phyloP scores from a whole-genome alignment of 345 rosid genomes.

The Eutrema japonicum region DNA sequence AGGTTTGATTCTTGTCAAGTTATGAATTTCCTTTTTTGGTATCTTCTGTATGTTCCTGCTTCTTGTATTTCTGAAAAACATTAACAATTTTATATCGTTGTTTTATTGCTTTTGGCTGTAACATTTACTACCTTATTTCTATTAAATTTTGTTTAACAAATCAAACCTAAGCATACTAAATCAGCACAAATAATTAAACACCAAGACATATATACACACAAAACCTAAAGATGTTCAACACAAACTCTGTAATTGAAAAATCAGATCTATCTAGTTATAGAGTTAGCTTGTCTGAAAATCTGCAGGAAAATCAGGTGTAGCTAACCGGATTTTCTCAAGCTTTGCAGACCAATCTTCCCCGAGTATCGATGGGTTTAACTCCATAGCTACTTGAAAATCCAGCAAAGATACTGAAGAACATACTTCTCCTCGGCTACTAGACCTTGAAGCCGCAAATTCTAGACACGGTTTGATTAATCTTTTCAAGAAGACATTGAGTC shows the following conservation, averaged over 20 bases:
- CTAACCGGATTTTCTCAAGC: slow-evolving; percentile 56
- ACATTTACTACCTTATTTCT: slow-evolving; percentile 5
- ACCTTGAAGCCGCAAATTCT: slow-evolving; percentile 56
- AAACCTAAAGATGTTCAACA: slow-evolving; percentile 29
- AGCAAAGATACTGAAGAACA: slow-evolving; percentile 43
- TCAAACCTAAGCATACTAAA: slow-evolving; percentile 12
- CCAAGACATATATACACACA: slow-evolving; percentile 24
- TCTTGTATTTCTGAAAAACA: slow-evolving; percentile 21
- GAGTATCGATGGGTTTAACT: slow-evolving; percentile 57
- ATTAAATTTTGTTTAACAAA: neutral
- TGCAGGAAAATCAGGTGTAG: slow-evolving; percentile 40
- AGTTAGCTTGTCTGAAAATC: slow-evolving; percentile 34
- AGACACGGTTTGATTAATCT: slow-evolving; percentile 71
- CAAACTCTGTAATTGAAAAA: slow-evolving; percentile 32
- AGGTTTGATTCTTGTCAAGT: slow-evolving; percentile 25
- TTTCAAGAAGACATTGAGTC: slow-evolving; percentile 62
- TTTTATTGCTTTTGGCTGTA: neutral
- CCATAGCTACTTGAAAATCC: slow-evolving; percentile 69
- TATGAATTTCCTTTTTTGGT: slow-evolving; percentile 3
- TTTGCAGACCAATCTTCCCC: slow-evolving; percentile 63
- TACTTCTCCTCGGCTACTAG: slow-evolving; percentile 24
- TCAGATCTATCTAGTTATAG: slow-evolving; percentile 24
- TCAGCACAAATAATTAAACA: slow-evolving; percentile 6
- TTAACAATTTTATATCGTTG: neutral
- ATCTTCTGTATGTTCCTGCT: slow-evolving; percentile 30